A percentile compares a stretch with the other conserved stretches of the same genome.
Evolutionary conservation across 495 filamentous ascomycete species (phyloP).

Genomic region (Trypethelium eluteriae): DNA sequence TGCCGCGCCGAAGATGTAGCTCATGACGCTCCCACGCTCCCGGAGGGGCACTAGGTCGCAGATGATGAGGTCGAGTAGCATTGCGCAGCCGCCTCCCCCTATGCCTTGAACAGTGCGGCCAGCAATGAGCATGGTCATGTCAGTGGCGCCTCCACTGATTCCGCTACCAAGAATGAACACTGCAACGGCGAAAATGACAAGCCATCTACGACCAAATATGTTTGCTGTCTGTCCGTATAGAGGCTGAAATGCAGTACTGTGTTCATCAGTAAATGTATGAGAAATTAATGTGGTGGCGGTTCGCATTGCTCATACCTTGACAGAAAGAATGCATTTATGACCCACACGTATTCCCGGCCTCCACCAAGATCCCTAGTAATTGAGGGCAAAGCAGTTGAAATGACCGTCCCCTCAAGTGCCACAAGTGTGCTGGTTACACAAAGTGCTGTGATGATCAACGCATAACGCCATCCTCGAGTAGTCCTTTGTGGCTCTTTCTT

Average conservation of each 20-base stretch:
- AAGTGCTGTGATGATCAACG: not conserved
- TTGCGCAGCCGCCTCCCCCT: constrained; percentile 17
- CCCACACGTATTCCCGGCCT: constrained; percentile 40
- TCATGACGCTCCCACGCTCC: constrained; percentile 35
- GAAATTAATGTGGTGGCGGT: too few species aligned
- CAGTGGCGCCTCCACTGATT: constrained; percentile 19
- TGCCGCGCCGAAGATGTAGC: constrained; percentile 25
- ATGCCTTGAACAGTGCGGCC: constrained; percentile 25
- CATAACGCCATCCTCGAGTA: not conserved
- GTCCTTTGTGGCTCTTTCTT: too few species aligned
- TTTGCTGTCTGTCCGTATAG: constrained; percentile 21
- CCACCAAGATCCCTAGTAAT: constrained; percentile 33
- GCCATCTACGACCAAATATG: constrained; percentile 22
- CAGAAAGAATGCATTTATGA: constrained; percentile 39
- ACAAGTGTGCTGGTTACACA: not conserved
- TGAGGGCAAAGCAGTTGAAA: constrained; percentile 39
- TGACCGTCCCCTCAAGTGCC: constrained; percentile 39
- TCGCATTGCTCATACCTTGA: constrained; percentile 12
- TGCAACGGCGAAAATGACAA: constrained; percentile 10
- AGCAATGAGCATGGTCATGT: constrained; percentile 19
- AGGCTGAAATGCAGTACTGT: constrained; percentile 18
- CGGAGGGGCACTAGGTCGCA: constrained; percentile 39
- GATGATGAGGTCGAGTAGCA: constrained; percentile 35
- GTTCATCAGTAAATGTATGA: too few species aligned
- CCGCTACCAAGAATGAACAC: constrained; percentile 22